phyloP scores from a whole-genome alignment of 352 stramenopile genomes.

The Ophiocytium majus region DNA sequence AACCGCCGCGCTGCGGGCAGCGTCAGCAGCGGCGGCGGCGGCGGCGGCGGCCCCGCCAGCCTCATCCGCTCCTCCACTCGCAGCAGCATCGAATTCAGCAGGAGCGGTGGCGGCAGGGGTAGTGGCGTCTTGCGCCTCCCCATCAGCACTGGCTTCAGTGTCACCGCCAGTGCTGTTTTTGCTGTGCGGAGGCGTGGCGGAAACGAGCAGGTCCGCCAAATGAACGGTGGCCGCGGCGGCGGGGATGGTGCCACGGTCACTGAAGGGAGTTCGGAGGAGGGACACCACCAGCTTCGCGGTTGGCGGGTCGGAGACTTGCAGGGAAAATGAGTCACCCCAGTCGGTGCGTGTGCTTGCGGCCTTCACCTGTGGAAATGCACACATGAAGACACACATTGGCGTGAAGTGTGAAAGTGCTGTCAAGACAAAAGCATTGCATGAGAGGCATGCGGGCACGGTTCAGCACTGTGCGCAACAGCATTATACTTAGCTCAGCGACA shows the following conservation, averaged over 20 bases:
- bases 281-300: background rate
- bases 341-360: too few species aligned
- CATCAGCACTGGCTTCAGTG: too few species aligned
- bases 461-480: background rate
- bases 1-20: background rate
- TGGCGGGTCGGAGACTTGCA: background rate
- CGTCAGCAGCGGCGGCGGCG: background rate
- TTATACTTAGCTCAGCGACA: background rate
- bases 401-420: background rate
- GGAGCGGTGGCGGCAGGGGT: too few species aligned
- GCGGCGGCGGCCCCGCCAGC: too few species aligned
- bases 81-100: too few species aligned
- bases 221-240: background rate
- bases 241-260: background rate
- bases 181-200: background rate
- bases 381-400: background rate
- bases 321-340: background rate
- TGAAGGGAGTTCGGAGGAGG: background rate
- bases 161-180: background rate
- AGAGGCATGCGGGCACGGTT: background rate
- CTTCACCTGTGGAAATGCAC: background rate
- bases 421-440: background rate
- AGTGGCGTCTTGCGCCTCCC: too few species aligned
- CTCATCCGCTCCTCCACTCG: background rate
- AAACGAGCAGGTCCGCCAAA: background rate